phyloP scores from a whole-genome alignment of 179 eudicot genomes.

The Patellifolia procumbens region DNA sequence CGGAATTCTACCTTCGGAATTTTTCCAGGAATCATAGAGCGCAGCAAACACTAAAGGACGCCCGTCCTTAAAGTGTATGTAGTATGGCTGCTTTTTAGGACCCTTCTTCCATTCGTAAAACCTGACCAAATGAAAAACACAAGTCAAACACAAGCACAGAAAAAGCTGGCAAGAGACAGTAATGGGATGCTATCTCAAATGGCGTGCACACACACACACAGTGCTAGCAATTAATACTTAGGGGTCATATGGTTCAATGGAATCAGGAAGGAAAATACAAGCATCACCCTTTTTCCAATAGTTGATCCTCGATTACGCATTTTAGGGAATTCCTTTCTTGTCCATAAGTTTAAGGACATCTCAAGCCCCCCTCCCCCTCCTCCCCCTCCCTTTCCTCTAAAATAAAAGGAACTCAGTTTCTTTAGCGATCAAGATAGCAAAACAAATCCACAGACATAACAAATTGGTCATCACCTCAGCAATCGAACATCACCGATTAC shows the following conservation, averaged over 20 bases:
- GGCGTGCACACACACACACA: background rate
- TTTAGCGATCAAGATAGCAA: no score
- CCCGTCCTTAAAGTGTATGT: conserved; percentile 75
- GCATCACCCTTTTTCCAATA: background rate
- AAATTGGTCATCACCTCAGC: no score
- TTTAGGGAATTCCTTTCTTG: no score
- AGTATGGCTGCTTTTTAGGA: conserved; percentile 91
- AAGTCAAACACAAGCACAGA: background rate
- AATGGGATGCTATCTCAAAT: background rate
- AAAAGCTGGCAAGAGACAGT: background rate
- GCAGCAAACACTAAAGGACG: conserved; percentile 92
- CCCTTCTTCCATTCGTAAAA: conserved; percentile 99
- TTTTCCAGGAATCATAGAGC: conserved; percentile 92
- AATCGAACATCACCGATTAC: no score
- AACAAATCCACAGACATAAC: no score
- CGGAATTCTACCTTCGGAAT: conserved; percentile 66
- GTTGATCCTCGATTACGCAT: background rate
- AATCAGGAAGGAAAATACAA: background rate
- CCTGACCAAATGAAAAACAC: conserved; percentile 37
- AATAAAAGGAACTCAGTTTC: no score
- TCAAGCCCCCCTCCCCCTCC: no score
- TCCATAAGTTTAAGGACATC: background rate
- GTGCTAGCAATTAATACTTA: background rate
- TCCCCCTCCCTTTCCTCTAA: no score
- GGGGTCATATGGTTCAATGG: background rate